phyloP scores from a whole-genome alignment of 2,329 filamentous ascomycete species.

The Cadophora sp. region DNA sequence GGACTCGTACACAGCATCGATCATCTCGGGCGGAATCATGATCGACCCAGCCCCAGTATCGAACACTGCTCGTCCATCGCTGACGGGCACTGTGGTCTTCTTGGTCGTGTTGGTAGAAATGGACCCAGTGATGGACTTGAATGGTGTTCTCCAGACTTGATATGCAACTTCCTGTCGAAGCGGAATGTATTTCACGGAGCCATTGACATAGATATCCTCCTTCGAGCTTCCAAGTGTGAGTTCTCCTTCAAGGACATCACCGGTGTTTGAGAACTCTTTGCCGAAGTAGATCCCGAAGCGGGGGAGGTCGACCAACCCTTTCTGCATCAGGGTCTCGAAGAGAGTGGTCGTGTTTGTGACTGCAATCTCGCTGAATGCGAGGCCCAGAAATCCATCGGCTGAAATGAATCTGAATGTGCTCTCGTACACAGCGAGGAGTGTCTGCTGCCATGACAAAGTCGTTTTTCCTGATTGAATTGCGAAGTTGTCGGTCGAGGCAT shows the following conservation, averaged over 20 bases:
- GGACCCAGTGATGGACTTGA: not conserved
- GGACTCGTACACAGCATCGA: not conserved
- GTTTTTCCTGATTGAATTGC: not conserved
- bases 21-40: not conserved
- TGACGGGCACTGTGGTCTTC: not conserved
- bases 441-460: not conserved
- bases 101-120: not conserved
- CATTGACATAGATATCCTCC: slow-evolving; percentile 3
- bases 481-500: not conserved
- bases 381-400: slow-evolving; percentile 8
- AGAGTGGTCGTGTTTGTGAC: not conserved
- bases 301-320: not conserved
- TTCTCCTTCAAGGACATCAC: not conserved
- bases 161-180: not conserved
- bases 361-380: slow-evolving; percentile 1
- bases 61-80: not conserved
- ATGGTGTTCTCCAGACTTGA: slow-evolving; percentile 2
- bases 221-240: slow-evolving; percentile 1
- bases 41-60: not conserved
- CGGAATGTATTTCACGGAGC: slow-evolving; percentile 1
- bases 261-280: not conserved
- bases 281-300: slow-evolving; percentile 8
- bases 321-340: slow-evolving; percentile 10
- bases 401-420: slow-evolving; percentile 1
- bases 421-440: not conserved